Evolutionary conservation across 208 protist species (phyloP).

Genomic region (Acanthamoeba rhysodes): DNA sequence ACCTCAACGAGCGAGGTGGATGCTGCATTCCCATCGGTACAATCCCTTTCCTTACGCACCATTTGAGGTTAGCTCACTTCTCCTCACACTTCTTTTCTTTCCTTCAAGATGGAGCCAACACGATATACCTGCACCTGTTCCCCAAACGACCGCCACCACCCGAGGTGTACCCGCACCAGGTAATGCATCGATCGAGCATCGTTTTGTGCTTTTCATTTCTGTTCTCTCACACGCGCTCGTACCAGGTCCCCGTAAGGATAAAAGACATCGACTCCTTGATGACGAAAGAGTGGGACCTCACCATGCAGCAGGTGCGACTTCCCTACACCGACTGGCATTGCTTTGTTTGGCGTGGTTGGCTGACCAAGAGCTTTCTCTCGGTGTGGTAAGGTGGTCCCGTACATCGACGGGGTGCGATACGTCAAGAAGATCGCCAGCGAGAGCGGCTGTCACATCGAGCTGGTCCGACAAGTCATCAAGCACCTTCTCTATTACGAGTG

Average conservation of each 20-base stretch:
- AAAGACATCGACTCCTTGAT: slow-evolving; percentile 19
- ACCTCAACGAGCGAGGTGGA: slow-evolving; percentile 34
- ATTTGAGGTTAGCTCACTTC: background rate
- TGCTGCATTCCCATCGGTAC: slow-evolving; percentile 73
- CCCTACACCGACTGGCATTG: background rate
- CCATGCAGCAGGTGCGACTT: slow-evolving; percentile 69
- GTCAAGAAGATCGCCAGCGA: slow-evolving; percentile 64
- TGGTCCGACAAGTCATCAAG: slow-evolving; percentile 33
- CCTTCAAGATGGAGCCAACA: slow-evolving; percentile 72
- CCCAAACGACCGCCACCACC: slow-evolving; percentile 15
- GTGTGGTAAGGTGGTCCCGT: slow-evolving; percentile 42
- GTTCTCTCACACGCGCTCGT: background rate
- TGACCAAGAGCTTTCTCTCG: background rate
- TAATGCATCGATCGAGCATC: background rate
- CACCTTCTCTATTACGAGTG: slow-evolving; percentile 77
- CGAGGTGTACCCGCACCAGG: slow-evolving; percentile 59
- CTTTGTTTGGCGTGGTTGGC: background rate
- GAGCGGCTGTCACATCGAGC: slow-evolving; percentile 55
- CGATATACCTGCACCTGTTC: slow-evolving; percentile 64
- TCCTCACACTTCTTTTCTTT: background rate
- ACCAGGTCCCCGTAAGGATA: slow-evolving; percentile 66
- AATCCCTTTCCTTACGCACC: no score
- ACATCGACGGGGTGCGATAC: slow-evolving; percentile 71
- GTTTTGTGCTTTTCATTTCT: background rate
- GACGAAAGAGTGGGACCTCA: slow-evolving; percentile 70